Conservation (phyloP, 2,329 filamentous ascomycete genomes). For the Magnaporthiopsis incrustans region DNA sequence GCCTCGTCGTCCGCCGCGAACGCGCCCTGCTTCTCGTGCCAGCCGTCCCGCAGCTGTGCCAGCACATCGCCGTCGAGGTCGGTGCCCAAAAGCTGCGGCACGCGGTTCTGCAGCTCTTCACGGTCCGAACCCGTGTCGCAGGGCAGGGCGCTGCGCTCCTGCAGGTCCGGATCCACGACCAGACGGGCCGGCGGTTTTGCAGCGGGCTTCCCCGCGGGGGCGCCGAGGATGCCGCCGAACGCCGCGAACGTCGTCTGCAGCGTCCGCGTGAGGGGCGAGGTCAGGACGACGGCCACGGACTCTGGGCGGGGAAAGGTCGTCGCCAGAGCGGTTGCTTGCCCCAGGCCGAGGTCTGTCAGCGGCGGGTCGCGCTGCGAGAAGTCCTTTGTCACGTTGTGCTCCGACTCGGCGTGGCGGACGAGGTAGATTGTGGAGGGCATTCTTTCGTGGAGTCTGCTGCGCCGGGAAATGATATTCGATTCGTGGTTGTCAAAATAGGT, state of each 20-base stretch:
- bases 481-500: too few relatives aligned
- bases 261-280: slow-evolving; percentile 13
- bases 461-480: too few relatives aligned
- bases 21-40: too few relatives aligned
- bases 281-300: slow-evolving; percentile 7
- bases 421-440: not conserved
- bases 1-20: too few relatives aligned
- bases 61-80: too few relatives aligned
- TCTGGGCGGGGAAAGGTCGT: not conserved
- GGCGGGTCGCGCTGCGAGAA: not conserved
- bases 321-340: not conserved
- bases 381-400: not conserved
- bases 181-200: too few relatives aligned
- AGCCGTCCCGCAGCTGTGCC: slow-evolving; percentile 7
- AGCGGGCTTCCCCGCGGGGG: slow-evolving; percentile 3
- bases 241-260: slow-evolving; percentile 10
- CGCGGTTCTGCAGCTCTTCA: not conserved
- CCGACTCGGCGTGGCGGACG: slow-evolving; percentile 3
- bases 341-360: not conserved
- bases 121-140: slow-evolving; percentile 18
- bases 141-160: slow-evolving; percentile 19
- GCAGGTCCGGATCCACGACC: slow-evolving; percentile 15
- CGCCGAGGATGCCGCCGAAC: not conserved
- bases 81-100: too few relatives aligned
- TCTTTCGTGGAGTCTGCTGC: too few relatives aligned